Evolutionary conservation across 345 rosid species (phyloP), one percentile per base, ranked within the genome.

Genomic region (Viola odorata): DNA sequence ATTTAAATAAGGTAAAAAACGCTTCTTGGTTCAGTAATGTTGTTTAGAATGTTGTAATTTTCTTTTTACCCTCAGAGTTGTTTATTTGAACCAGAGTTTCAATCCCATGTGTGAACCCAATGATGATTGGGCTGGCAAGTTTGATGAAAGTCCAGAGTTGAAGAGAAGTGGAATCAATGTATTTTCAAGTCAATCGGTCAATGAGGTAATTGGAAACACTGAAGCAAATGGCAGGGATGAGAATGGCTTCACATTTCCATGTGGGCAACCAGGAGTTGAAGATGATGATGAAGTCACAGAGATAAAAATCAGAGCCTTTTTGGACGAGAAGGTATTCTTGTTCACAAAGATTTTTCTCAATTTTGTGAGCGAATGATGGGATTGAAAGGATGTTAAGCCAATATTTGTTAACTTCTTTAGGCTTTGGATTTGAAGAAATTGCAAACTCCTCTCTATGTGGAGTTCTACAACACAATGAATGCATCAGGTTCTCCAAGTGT

Each of bases 101-200:
- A 91, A 88, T 73, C 96, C 95, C 55, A 80, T 88, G 85, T 57
- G 81, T 72, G 91, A 88, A 68, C 88, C 98, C 61, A 75, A 70
- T 64, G 91, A 88, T 69, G 85, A 83, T 45, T 88, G 88, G 91
- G 63, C 84, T n/a, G 67, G 81, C 84, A 79, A 85, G 70, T 78
- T 84, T 45, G 78, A 77, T 60, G 81, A 70, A 67, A 78, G 75
- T 78, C 69, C 82, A 52, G 79, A 59, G 69, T 49, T 72, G 73
- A 69, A 55, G 63, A 67, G 69, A 60, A 73, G 75, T 58, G 76
- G 72, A 61, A 64, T 62, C 51, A 69, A 76, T 75, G 52, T 78
- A 48, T 61, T 73, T 67, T 69, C 74, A 45, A 69, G 53, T 64
- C 79, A 78, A 63, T 55, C 73, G 49, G 48, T 71, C 12, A 11